Evolutionary conservation across 2,329 filamentous ascomycete genomes (phyloP), one percentile per base, ranked within the genome.

Genomic region (Cryphonectria radicalis): DNA sequence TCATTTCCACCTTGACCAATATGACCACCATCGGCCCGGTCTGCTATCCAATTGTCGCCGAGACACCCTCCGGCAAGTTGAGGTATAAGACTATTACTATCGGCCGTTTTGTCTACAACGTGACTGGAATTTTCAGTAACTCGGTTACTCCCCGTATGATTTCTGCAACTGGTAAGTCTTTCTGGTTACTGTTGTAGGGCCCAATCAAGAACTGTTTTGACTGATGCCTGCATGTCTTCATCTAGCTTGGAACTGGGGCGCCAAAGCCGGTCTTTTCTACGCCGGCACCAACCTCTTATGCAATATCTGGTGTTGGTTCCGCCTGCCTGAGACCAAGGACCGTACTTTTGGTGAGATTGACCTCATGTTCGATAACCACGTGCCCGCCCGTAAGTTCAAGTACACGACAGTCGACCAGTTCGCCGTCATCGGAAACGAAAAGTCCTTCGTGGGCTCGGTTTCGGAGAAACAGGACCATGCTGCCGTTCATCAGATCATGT

Each of bases 1-100:
- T 80, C 6, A 73, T 79, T 2, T 79, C 77, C 1, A 80, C 77
- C 0, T 53, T 80, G 32, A 74, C 73, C 55, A 80, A 80, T 25
- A 80, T 80, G 79, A 78, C 80, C 19, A 81, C 78, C 0, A 73
- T 79, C 13, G 80, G 80, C 0, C 80, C 80, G 0, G 75, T 77
- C 10, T 77, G 75, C 63, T 77, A 77, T 60, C 74, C 75, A 2
- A 76, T 77, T 35, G 76, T 77, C 14, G 76, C 75, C 13, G 76
- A 77, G 71, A 76, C 74, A 8, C 75, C 76, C 1, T 76, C 76
- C 0, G 74, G 74, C 6, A 68, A 73, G 28, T 65, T 77, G 35
- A 72, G 75, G n/a, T 76, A 75, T 60, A 77, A 77, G 73, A 77
- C 75, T 0, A 73, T 77, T 35, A 76, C 74, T 37, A 75, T 77